These are phyloP conservation scores for Alloteropsis angusta DNA, from an alignment of 202 grass and related monocot species.

Conservation along the genomic window DNA sequence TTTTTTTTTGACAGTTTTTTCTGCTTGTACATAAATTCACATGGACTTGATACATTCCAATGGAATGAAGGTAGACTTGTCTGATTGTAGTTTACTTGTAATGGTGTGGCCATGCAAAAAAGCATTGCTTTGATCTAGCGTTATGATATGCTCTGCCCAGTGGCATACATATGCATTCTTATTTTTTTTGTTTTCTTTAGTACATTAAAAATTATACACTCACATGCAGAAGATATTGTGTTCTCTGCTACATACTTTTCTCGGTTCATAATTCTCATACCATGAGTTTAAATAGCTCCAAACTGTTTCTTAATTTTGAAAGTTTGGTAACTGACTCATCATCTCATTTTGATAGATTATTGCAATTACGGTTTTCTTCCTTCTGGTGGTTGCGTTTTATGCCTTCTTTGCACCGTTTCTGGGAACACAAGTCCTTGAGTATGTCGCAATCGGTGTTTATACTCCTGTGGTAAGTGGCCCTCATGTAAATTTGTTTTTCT, in stretches of 20 bases:
- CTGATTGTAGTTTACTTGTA: background rate
- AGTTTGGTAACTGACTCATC: background rate
- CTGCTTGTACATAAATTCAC: background rate
- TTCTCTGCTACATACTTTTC: background rate
- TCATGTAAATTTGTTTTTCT: background rate
- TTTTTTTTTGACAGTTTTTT: background rate
- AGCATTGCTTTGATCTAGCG: background rate
- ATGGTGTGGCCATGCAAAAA: background rate
- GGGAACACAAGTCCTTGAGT: conserved; percentile 57
- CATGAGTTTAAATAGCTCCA: background rate
- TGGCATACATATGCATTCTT: background rate
- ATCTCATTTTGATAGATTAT: conserved; percentile 55
- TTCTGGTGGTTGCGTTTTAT: conserved; percentile 95
- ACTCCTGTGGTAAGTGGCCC: conserved; percentile 70
- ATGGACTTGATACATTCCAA: background rate
- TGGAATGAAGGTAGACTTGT: background rate
- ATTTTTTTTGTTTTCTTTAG: background rate
- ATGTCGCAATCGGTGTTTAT: conserved; percentile 69
- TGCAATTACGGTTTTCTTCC: conserved; percentile 89
- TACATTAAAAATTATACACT: background rate
- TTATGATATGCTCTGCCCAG: background rate
- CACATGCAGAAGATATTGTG: background rate
- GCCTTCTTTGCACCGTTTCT: conserved; percentile 94
- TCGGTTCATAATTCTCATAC: background rate
- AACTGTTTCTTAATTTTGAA: conserved; percentile 5